Evolutionary conservation across 177 flowering plant species (phyloP), one percentile per base, ranked within the genome.

Genomic region (Vitis hybrid): DNA sequence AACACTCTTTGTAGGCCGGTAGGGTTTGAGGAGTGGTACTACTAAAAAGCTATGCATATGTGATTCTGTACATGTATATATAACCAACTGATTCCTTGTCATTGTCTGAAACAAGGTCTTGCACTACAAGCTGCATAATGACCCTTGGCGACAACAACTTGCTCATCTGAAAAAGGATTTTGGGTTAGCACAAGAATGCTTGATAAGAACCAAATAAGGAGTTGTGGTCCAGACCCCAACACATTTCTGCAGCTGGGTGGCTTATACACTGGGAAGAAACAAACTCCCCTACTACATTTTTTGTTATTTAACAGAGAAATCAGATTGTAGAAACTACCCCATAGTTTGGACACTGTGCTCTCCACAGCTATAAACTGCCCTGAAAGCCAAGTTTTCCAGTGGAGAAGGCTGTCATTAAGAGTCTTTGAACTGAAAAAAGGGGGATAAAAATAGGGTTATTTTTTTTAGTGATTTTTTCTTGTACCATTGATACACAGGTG

Each of bases 91-190:
- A 61, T 15, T 11, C 1, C 5, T 53, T 32, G 49, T 59, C 27
- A 27, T 66, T 61, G 58, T 66, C 9, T 67, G 35, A 68, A 15
- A 64, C 32, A 52, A 94, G 98, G 86, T 87, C 18, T 78, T 94
- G 74, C 97, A 92, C 73, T 87, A 86, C 88, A 94, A 93, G 82
- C 73, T 94, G 75, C 93, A 94, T 65, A 90, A 90, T 64, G 97
- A 94, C 48, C 95, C 92, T 32, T 94, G 98, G 98, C 87, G 98
- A 79, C 78, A 54, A 65, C 72, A 83, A 35, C 69, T 83, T 57
- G 71, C 30, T 53, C 69, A 58, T 59, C 64, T 11, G 51, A 73
- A 78, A 55, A 92, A 87, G 76, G 87, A 88, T 8, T 92, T 77
- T 51, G 97, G 97, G 3, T 62, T 92, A 64, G 87, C 95, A 15